Conservation (phyloP, 2,329 filamentous ascomycete species). For the Penicillium sp. region DNA sequence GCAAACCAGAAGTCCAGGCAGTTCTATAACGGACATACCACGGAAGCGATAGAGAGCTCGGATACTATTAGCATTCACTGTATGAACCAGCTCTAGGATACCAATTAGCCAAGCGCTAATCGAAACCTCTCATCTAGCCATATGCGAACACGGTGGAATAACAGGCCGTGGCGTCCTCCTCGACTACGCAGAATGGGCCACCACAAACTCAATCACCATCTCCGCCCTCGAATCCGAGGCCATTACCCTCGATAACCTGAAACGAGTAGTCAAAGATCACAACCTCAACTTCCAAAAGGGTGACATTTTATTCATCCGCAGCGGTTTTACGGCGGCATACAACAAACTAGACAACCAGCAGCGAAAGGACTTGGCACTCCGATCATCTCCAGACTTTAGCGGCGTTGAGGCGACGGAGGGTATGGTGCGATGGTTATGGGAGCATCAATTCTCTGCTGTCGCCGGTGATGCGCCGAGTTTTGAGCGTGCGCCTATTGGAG, state of each 20-base stretch:
- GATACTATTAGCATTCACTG: constrained; percentile 19
- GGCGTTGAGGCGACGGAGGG: constrained; percentile 35
- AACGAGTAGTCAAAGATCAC: constrained; percentile 13
- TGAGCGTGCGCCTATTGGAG: constrained; percentile 26
- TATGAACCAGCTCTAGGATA: not conserved
- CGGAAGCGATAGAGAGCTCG: constrained; percentile 19
- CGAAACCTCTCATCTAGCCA: constrained; percentile 1
- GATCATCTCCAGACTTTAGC: constrained; percentile 22
- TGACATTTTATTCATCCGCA: constrained; percentile 22
- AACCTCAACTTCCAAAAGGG: constrained; percentile 18
- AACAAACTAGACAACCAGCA: constrained; percentile 14
- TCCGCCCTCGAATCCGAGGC: constrained; percentile 17
- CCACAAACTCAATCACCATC: constrained; percentile 13
- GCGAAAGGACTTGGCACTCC: constrained; percentile 14
- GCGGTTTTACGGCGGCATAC: constrained; percentile 21
- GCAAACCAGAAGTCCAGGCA: constrained; percentile 18
- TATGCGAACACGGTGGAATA: constrained; percentile 22
- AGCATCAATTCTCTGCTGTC: constrained; percentile 34
- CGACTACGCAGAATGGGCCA: constrained; percentile 22
- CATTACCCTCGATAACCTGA: constrained; percentile 14
- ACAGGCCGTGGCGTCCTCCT: constrained; percentile 21
- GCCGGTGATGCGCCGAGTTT: constrained; percentile 35
- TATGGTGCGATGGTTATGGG: constrained; percentile 35
- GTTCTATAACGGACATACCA: constrained; percentile 23
- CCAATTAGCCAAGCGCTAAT: not conserved